Evolutionary conservation across 257 asterid genomes (phyloP).

Genomic region (Plantago elongata): DNA sequence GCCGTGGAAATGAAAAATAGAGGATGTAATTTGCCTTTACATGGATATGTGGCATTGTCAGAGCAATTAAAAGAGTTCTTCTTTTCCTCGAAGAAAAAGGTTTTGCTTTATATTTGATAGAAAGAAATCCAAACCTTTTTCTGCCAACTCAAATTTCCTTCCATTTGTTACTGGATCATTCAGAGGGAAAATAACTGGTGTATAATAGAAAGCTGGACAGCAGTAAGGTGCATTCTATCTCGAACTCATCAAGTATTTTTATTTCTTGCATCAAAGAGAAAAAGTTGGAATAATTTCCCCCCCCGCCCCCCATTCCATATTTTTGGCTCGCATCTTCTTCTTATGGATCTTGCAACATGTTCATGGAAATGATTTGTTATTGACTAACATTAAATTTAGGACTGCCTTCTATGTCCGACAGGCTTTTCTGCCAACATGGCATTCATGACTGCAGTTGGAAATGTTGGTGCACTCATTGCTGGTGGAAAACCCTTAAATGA

Average conservation of each 20-base stretch:
- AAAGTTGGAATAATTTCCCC: neutral
- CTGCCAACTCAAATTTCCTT: too few relatives aligned
- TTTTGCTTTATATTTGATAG: too few relatives aligned
- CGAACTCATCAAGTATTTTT: neutral
- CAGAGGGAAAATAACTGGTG: too few relatives aligned
- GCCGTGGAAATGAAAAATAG: too few relatives aligned
- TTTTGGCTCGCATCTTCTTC: too few relatives aligned
- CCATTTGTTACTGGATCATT: too few relatives aligned
- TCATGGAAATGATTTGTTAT: constrained; percentile 32
- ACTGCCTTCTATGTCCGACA: constrained; percentile 99
- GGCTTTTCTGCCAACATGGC: constrained; percentile 99
- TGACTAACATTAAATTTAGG: constrained; percentile 67
- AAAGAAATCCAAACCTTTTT: too few relatives aligned
- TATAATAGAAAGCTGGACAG: neutral
- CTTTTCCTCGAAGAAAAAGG: too few relatives aligned
- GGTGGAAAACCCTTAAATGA: constrained; percentile 43
- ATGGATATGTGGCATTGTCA: too few relatives aligned
- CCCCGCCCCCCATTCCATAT: neutral
- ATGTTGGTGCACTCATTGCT: constrained; percentile 54
- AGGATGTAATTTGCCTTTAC: too few relatives aligned
- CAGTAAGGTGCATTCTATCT: neutral
- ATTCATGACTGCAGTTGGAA: constrained; percentile 78
- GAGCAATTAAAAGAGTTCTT: too few relatives aligned
- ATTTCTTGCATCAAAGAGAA: neutral
- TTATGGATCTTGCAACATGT: neutral